Evolutionary conservation across 208 protist genomes (phyloP), one percentile per base, ranked within the genome.

Genomic region (Lotmaria passim): DNA sequence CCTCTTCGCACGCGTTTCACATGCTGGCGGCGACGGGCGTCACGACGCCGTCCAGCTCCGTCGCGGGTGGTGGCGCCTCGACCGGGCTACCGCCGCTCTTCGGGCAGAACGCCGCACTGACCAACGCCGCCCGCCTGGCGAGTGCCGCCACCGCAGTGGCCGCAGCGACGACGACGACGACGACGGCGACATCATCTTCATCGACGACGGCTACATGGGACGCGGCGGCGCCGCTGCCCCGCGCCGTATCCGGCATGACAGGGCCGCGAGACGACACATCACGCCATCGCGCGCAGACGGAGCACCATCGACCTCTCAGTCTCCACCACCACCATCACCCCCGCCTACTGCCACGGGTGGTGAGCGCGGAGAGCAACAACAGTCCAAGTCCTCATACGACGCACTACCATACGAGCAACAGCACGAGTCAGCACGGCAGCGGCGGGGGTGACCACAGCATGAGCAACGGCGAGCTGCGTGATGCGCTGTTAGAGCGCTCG

Each of bases 1-100:
- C 33, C 44, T 66, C 60, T 0, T 56, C 46, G 23, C 60, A 66
- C n/a, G 24, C 46, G 19, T 53, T n/a, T 23, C 60, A 33, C 21
- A 0, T 46, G 46, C 1, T 64, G 28, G n/a, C 26, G 15, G 36
- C n/a, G 3, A 38, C 58, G 0, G 58, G 58, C 5, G 28, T n/a
- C 14, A 46, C 30, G 3, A 66, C 60, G 33, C 60, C 44, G 23
- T 56, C 46, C 7, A 34, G 46, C 14, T 66, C 46, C 23, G 15
- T 56, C 0, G 15, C 23, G 1, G 47, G 60, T 30, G 60, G 60
- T 1, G 46, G 60, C 3, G 33, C 12, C 11, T 53, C 60, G 6
- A 31, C 34, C 5, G 46, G 60, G 0, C 12, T 56, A 21, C 46
- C 60, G 21, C 46, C 60, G 31, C 7, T 46, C 14, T 43, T 55